Conservation (phyloP, 1,139 yeast species). For the Taphrina wiesneri region DNA sequence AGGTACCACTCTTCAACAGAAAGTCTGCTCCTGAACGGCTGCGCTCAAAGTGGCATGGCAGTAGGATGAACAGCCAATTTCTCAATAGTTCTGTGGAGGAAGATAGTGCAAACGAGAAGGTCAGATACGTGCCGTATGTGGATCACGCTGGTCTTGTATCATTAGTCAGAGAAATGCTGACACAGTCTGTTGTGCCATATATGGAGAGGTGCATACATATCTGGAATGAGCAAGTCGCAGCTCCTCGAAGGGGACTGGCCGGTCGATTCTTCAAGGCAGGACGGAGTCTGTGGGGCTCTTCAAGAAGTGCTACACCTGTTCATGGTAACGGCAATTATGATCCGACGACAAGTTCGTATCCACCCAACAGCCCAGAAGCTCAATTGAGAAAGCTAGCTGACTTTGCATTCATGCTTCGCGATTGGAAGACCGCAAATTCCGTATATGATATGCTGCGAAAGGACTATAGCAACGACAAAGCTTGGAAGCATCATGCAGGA, state of each 20-base stretch:
- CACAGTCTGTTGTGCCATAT: conserved; percentile 65
- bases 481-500: conserved; percentile 81
- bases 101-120: neutral
- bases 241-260: conserved; percentile 69
- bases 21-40: conserved; percentile 38
- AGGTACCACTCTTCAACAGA: conserved; percentile 35
- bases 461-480: conserved; percentile 75
- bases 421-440: conserved; percentile 79
- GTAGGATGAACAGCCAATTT: conserved; percentile 17
- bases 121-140: conserved; percentile 38
- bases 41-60: conserved; percentile 20
- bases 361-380: conserved; percentile 68
- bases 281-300: conserved; percentile 55
- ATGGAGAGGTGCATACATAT: conserved; percentile 71
- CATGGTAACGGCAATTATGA: conserved; percentile 47
- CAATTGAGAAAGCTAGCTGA: conserved; percentile 81
- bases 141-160: conserved; percentile 51
- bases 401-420: conserved; percentile 85
- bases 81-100: neutral
- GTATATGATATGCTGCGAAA: conserved; percentile 80
- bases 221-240: conserved; percentile 72
- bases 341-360: conserved; percentile 56
- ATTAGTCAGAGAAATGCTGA: conserved; percentile 57
- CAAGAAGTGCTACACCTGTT: conserved; percentile 38
- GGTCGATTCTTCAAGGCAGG: conserved; percentile 73